Evolutionary conservation across 345 rosid genomes (phyloP), one percentile per base, ranked within the genome.

Genomic region (Gossypium longicalyx): DNA sequence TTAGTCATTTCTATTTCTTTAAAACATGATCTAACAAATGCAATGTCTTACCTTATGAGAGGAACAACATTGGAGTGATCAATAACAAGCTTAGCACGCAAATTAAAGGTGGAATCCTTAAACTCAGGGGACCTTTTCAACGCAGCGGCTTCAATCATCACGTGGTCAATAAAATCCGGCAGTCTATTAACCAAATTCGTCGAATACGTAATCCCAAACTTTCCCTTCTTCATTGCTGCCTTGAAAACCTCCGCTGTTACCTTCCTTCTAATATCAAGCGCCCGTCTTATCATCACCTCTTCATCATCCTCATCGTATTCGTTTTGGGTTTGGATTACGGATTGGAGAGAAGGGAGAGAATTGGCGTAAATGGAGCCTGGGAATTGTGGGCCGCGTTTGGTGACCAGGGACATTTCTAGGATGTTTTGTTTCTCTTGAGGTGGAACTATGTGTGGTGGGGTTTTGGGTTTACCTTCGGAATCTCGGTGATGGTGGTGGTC

Each of bases 141-240:
- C 16, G 88, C 80, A 19, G 97, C 98, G 13, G 97, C 97, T 77
- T 92, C 84, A 43, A 92, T 85, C 97, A 94, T 89, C 52, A 89
- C 86, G 74, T 85, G 77, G 77, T 92, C 98, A 49, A 91, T 78
- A 73, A 88, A 94, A 44, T 81, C 90, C 44, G 83, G 78, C 76
- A 91, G 71, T 74, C 85, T 84, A 44, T 73, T 73, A 9, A 82
- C 85, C 79, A 94, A 82, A 85, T 91, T 92, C n/a, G 89, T 77
- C 4, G 90, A 81, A 75, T 92, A 92, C 0, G 98, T 92, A 19
- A 92, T 87, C 66, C 98, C 98, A 69, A 94, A 92, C 78, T 88
- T 89, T 2, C 96, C 98, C 80, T 83, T 87, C 80, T 76, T 85
- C 83, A 89, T 80, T 23, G 83, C 87, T 77, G 80, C 86, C 85